Evolutionary conservation across 495 filamentous ascomycete species (phyloP), one percentile per base, ranked within the genome.

Genomic region (Collariella sp.): DNA sequence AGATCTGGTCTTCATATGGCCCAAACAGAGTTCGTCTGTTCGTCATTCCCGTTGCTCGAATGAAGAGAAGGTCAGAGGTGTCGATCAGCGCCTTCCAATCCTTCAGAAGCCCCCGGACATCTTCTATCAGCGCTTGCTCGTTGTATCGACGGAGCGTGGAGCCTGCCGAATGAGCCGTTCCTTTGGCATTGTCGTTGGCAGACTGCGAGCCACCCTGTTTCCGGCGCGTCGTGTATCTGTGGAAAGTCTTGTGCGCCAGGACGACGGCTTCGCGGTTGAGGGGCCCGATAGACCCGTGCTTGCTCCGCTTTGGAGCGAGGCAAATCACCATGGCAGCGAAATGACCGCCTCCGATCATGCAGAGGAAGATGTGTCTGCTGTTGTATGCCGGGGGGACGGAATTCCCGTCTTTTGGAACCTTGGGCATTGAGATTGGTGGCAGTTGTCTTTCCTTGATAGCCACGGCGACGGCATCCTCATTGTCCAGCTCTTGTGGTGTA

Each of bases 291-390:
- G 70, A 59, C 24, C 80, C 73, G 53, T 81, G 80, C 57, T 89
- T 90, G 46, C 80, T 81, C 38, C 82, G 71, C 57, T 87, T 89
- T 0, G 94, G 91, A 0, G 87, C 83, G 3, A 97, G 76, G 3
- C 89, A 88, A 18, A 97, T 84, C 31, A 97, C 74, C 90, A 97
- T 96, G 19, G 87, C 94, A 0, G 93, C 93, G 66, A 98, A 97
- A 62, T 98, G 93, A 2, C 93, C 93, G 57, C 93, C 93, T 7
- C 93, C 93, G 50, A 97, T 94, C 93, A 98, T 98, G 67, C 90
- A 97, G 52, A 97, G 79, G 62, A 98, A 96, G 23, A 95, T 80
- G 61, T 96, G 91, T 6, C 88, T 87, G 24, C 82, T 75, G 38
- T 79, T 79, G 64, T 79, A 75, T 3, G 70, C 67, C 10, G 72